phyloP scores from a whole-genome alignment of 495 filamentous ascomycete species.

The Penicillium egyptiacum region DNA sequence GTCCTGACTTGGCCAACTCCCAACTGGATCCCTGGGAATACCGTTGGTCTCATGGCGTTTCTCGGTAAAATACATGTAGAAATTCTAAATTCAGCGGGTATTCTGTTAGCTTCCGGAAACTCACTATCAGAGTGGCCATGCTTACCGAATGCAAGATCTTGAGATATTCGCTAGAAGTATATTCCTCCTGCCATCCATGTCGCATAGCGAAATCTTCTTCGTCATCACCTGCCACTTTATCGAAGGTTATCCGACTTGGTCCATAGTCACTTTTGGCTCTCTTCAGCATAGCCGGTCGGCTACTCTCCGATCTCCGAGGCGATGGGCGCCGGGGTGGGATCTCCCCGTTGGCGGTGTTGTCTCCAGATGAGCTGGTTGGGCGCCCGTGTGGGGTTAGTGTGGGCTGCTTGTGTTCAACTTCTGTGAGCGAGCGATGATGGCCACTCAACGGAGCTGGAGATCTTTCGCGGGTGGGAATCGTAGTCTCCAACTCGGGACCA shows the following conservation, averaged over 20 bases:
- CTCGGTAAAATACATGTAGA: slow-evolving; percentile 99
- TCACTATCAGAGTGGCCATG: neutral
- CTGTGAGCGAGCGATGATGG: slow-evolving; percentile 45
- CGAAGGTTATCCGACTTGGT: slow-evolving; percentile 40
- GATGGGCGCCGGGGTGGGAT: slow-evolving; percentile 29
- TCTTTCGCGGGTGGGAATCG: slow-evolving; percentile 43
- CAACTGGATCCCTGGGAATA: slow-evolving; percentile 68
- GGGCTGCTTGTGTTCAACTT: slow-evolving; percentile 34
- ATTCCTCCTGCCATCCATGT: slow-evolving; percentile 64
- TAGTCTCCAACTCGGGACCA: slow-evolving; percentile 45
- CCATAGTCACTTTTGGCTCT: slow-evolving; percentile 74
- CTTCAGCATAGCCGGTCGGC: slow-evolving; percentile 56
- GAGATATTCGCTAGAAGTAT: slow-evolving; percentile 58
- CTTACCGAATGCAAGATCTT: slow-evolving; percentile 59
- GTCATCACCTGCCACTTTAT: slow-evolving; percentile 36
- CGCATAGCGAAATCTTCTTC: slow-evolving; percentile 57
- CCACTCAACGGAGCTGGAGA: slow-evolving; percentile 39
- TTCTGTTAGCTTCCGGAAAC: slow-evolving; percentile 15
- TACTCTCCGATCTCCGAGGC: slow-evolving; percentile 38
- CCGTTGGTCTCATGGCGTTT: slow-evolving; percentile 97
- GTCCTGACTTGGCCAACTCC: slow-evolving; percentile 69
- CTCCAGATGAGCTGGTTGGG: slow-evolving; percentile 40
- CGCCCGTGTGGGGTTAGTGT: slow-evolving; percentile 25
- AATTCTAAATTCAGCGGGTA: slow-evolving; percentile 42
- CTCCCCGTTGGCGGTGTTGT: slow-evolving; percentile 27